Conservation (phyloP, 208 protist genomes). For the Wallacemonas collosoma region DNA sequence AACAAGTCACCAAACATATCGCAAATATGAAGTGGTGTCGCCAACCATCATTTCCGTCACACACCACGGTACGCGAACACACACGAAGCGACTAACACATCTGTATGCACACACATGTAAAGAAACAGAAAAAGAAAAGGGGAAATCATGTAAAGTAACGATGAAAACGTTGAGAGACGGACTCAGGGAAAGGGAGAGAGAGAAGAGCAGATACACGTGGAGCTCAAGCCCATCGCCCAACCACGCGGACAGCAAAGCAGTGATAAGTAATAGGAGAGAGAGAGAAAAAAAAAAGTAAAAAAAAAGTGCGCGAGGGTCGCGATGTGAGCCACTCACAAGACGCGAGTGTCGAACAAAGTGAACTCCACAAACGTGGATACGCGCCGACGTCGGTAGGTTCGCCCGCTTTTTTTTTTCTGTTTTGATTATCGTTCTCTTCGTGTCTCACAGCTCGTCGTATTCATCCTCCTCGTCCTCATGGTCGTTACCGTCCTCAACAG, state of each 20-base stretch:
- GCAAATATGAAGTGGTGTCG: too few species aligned
- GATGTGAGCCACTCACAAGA: neutral
- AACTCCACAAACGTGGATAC: too few species aligned
- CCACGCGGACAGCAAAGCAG: too few species aligned
- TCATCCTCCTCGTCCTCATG: slow-evolving; percentile 11
- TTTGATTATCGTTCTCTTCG: neutral
- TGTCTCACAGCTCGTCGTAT: neutral
- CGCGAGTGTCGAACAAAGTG: neutral
- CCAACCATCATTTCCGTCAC: too few species aligned
- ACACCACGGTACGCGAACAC: too few species aligned
- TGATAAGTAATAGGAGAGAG: neutral
- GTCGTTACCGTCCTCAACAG: neutral
- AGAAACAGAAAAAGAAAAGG: slow-evolving; percentile 4
- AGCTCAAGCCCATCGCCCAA: too few species aligned
- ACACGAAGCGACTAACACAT: too few species aligned
- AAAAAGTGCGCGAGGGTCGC: slow-evolving; percentile 1
- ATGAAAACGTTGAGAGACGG: neutral
- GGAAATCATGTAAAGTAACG: slow-evolving; percentile 17
- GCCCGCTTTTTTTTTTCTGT: slow-evolving; percentile 5
- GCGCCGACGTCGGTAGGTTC: neutral
- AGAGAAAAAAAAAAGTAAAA: slow-evolving; percentile 26
- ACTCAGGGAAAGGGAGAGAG: neutral
- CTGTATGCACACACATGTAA: too few species aligned
- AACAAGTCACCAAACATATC: neutral
- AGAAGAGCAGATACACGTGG: too few species aligned